Evolutionary conservation across 2,329 filamentous ascomycete genomes (phyloP).

Genomic region (Phyllosticta paracitricarpa): DNA sequence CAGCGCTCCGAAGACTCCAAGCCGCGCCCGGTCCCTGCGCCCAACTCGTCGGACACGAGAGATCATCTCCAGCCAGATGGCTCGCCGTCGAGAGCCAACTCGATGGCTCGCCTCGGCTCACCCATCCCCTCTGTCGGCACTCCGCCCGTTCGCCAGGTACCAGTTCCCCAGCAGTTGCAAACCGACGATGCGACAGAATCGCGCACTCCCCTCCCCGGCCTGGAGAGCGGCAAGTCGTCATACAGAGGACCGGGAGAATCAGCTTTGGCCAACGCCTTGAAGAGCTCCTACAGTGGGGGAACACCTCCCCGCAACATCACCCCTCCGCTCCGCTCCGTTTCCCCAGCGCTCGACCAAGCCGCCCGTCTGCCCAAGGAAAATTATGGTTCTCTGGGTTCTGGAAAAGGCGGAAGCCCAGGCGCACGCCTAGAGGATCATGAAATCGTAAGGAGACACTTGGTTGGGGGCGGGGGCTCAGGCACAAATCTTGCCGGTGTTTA

Average conservation of each 20-base stretch:
- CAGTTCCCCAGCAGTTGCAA: conserved; percentile 37
- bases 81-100: conserved; percentile 40
- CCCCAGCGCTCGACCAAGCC: conserved; percentile 39
- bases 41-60: conserved; percentile 18
- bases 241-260: conserved; percentile 72
- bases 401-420: conserved; percentile 28
- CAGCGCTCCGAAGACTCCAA: conserved; percentile 9
- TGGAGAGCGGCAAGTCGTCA: conserved; percentile 42
- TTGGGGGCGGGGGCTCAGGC: conserved; percentile 46
- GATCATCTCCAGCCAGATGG: conserved; percentile 24
- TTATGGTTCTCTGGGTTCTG: conserved; percentile 71
- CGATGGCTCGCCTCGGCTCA: conserved; percentile 46
- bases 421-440: conserved; percentile 69
- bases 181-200: conserved; percentile 21
- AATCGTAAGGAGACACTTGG: conserved; percentile 80
- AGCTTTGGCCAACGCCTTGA: conserved; percentile 78
- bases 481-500: conserved; percentile 22
- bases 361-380: conserved; percentile 53
- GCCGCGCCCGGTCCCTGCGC: conserved; percentile 21
- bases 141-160: conserved; percentile 41
- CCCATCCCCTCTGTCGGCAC: conserved; percentile 44
- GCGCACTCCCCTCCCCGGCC: conserved; percentile 56
- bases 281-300: conserved; percentile 57
- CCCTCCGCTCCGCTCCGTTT: conserved; percentile 45
- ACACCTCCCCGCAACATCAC: conserved; percentile 58